Evolutionary conservation across 2,329 filamentous ascomycete genomes (phyloP), one percentile per base, ranked within the genome.

Genomic region (Neurospora crassa): DNA sequence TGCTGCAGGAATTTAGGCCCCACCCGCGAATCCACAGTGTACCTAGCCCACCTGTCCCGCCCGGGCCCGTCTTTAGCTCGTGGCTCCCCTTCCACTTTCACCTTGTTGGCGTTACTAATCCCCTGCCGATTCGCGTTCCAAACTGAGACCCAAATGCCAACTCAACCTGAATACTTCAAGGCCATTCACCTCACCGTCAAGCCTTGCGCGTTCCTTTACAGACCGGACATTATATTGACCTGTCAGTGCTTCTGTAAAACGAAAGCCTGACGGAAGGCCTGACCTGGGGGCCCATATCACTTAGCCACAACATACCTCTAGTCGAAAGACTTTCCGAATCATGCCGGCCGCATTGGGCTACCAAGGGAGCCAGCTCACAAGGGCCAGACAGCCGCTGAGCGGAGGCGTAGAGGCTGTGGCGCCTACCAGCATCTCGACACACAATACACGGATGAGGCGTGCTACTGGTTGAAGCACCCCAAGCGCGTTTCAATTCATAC

Each of bases 401-500:
- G 45, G 71, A 71, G 68, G 67, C 53, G 72, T 70, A 73, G 63
- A 70, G 41, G 16, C 29, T 67, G 37, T 69, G 40, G 69, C 67
- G 45, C 67, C 67, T 45, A 18, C 47, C 67, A 40, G 68, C 41
- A 43, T 37, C 67, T 45, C 68, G 40, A 6, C 68, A 69, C 74
- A 74, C 75, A 74, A 77, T 76, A 76, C 74, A 67, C 47, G 70
- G 53, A 41, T 72, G 73, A 74, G 68, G 72, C 75, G 72, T 72
- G 73, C 43, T 24, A 68, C 34, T 76, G 75, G 77, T 74, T 73
- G 71, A 71, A 71, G 70, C 68, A 70, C 70, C 53, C 69, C 70
- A 72, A 74, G 74, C 74, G 75, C 74, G 76, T 76, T 75, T 76
- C 73, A 74, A 74, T 76, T 73, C 71, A 76, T 76, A 75, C 76